Evolutionary conservation across 305 asterid species (phyloP).

Genomic region (Solanum hybrid): DNA sequence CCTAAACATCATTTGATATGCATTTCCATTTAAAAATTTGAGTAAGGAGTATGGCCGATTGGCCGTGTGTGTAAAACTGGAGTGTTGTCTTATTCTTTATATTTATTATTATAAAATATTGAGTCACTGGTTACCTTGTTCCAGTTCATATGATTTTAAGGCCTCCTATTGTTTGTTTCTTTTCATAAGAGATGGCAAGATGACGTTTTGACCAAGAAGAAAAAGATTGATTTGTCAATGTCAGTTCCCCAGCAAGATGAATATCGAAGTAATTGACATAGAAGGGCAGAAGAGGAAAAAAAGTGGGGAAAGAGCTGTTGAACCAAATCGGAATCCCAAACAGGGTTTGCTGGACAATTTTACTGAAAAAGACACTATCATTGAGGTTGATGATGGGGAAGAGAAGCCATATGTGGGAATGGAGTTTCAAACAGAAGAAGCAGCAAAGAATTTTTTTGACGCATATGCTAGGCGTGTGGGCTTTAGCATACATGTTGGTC

Average conservation of each 20-base stretch:
- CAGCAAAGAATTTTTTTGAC: conserved; percentile 61
- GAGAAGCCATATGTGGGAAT: conserved; percentile 55
- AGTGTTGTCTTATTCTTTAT: background rate
- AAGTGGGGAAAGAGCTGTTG: background rate
- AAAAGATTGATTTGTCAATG: conserved; percentile 1
- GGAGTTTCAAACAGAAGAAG: conserved; percentile 69
- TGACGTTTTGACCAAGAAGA: background rate
- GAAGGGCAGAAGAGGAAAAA: background rate
- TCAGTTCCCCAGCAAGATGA: conserved; percentile 4
- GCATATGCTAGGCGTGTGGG: conserved; percentile 61
- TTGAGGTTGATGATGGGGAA: conserved; percentile 33
- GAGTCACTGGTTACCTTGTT: background rate
- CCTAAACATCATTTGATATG: background rate
- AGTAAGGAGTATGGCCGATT: background rate
- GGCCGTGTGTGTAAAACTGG: background rate
- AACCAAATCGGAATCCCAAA: conserved; percentile 23
- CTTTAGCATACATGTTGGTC: conserved; percentile 57
- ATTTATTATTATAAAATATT: background rate
- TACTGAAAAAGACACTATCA: conserved; percentile 18
- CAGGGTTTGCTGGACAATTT: conserved; percentile 25
- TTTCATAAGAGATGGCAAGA: background rate
- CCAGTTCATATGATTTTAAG: background rate
- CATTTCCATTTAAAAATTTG: background rate
- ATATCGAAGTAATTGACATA: background rate
- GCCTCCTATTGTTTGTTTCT: background rate